Conservation (phyloP, 345 rosid species). For the Hypericum androsaemum region DNA sequence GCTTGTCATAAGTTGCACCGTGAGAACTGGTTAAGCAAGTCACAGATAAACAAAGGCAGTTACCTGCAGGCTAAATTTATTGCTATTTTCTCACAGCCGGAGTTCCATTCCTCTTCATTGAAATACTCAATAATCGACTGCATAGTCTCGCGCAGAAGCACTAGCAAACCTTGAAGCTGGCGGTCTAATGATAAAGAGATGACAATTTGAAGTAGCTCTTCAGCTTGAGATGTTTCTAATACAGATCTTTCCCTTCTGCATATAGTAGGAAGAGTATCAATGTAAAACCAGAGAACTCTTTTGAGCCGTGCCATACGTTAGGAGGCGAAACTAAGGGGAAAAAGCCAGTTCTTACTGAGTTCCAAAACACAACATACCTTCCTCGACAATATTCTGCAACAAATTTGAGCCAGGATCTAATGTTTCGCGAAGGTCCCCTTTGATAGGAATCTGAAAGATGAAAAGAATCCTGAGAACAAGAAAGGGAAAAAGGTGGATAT, state of each 20-base stretch:
- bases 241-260: slow-evolving; percentile 40
- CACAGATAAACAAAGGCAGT: background rate
- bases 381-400: slow-evolving; percentile 40
- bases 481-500: background rate
- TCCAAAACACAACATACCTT: slow-evolving; percentile 37
- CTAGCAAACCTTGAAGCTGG: slow-evolving; percentile 49
- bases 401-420: slow-evolving; percentile 59
- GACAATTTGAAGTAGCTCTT: slow-evolving; percentile 42
- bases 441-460: slow-evolving; percentile 37
- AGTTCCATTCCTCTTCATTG: slow-evolving; percentile 66
- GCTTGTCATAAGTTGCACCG: no score
- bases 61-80: slow-evolving; percentile 66
- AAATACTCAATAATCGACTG: slow-evolving; percentile 43
- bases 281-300: background rate
- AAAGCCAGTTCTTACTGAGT: background rate
- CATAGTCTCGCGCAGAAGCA: slow-evolving; percentile 40
- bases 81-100: slow-evolving; percentile 50
- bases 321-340: background rate
- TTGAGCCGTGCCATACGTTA: background rate
- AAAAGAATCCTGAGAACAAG: slow-evolving; percentile 10
- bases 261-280: slow-evolving; percentile 4
- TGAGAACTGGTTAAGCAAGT: no score
- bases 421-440: slow-evolving; percentile 57
- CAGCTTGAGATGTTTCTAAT: slow-evolving; percentile 47
- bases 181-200: slow-evolving; percentile 50